Evolutionary conservation across 2,329 filamentous ascomycete species (phyloP).

Genomic region (Periconia macrospinosa): DNA sequence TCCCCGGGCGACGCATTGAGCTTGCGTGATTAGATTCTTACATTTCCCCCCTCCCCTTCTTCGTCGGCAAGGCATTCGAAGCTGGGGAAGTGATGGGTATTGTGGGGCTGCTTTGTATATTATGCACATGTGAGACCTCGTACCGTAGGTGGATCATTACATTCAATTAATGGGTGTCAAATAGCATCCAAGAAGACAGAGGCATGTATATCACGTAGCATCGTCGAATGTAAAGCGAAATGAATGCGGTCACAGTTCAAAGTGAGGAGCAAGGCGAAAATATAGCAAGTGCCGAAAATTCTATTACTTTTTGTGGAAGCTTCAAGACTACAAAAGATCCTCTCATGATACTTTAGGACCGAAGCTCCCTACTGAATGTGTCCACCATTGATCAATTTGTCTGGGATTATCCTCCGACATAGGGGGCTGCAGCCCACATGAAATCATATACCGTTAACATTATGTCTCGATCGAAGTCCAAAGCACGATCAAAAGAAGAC

Average conservation of each 20-base stretch:
- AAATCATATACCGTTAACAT: conserved; percentile 32
- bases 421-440: conserved; percentile 19
- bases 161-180: too few relatives aligned
- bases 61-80: too few relatives aligned
- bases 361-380: conserved; percentile 21
- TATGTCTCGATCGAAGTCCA: conserved; percentile 13
- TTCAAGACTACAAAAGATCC: conserved; percentile 30
- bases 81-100: too few relatives aligned
- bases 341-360: conserved; percentile 18
- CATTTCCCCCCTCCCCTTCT: too few relatives aligned
- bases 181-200: too few relatives aligned
- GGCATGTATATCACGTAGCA: too few relatives aligned
- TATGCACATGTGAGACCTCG: too few relatives aligned
- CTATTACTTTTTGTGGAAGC: conserved; percentile 3
- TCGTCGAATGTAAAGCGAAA: too few relatives aligned
- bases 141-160: too few relatives aligned
- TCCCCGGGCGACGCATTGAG: too few relatives aligned
- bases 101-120: too few relatives aligned
- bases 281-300: neutral
- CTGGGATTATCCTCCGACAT: conserved; percentile 28
- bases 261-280: neutral
- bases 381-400: conserved; percentile 22
- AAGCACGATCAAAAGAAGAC: conserved; percentile 12
- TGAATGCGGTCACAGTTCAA: neutral
- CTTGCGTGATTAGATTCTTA: too few relatives aligned